Percentiles rank a stretch among this genome's conserved stretches.
Conservation (phyloP, 768 basidiomycete species). For the Podaxis pistillaris region DNA sequence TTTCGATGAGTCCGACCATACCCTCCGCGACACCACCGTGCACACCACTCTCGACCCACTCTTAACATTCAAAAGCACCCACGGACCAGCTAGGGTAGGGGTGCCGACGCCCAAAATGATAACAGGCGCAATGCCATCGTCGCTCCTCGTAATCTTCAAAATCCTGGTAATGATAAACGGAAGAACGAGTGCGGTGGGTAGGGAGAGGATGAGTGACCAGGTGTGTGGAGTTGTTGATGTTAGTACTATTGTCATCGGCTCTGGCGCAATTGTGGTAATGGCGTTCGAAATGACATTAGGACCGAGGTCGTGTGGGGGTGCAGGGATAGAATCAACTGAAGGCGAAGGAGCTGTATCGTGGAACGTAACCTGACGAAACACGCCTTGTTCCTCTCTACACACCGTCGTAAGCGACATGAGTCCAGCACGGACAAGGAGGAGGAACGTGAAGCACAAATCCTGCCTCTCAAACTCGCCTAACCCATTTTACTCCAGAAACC, state of each 20-base stretch:
- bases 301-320: background rate
- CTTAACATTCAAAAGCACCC: slow-evolving; percentile 72
- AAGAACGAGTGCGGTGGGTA: slow-evolving; percentile 51
- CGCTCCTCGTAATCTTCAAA: slow-evolving; percentile 67
- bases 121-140: slow-evolving; percentile 66
- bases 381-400: slow-evolving; percentile 93
- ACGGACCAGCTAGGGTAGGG: slow-evolving; percentile 56
- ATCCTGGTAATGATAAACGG: slow-evolving; percentile 58
- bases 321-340: background rate
- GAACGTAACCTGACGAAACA: slow-evolving; percentile 88
- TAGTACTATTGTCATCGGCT: background rate
- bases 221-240: slow-evolving; percentile 44
- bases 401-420: slow-evolving; percentile 79
- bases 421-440: slow-evolving; percentile 68
- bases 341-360: slow-evolving; percentile 65
- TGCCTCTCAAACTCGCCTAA: slow-evolving; percentile 64
- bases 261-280: background rate
- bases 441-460: slow-evolving; percentile 66
- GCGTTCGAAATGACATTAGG: background rate
- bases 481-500: slow-evolving; percentile 24
- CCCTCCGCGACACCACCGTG: background rate
- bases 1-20: background rate
- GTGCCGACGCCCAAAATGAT: slow-evolving; percentile 61
- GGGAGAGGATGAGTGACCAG: slow-evolving; percentile 51
- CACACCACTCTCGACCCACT: slow-evolving; percentile 56